phyloP scores from a whole-genome alignment of 805 yeast genomes.

The Ascoidea asiatica region DNA sequence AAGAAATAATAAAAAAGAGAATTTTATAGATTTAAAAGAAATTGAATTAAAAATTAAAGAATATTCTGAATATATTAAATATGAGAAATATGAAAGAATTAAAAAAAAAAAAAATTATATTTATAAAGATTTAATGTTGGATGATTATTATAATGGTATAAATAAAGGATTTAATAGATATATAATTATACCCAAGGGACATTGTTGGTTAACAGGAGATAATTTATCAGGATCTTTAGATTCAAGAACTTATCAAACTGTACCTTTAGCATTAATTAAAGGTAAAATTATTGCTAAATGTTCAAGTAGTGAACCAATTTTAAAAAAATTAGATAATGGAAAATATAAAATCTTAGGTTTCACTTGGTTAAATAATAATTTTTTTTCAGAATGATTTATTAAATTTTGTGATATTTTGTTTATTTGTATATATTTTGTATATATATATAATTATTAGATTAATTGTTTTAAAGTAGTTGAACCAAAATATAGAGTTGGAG shows the following conservation, averaged over 20 bases:
- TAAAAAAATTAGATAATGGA: conserved; percentile 26
- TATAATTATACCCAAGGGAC: conserved; percentile 82
- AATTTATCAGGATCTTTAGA: conserved; percentile 79
- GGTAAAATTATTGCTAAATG: conserved; percentile 77
- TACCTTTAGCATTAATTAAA: conserved; percentile 77
- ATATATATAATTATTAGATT: conserved; percentile 10
- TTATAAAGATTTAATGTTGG: neutral
- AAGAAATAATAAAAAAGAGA: neutral
- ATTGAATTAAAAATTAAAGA: neutral
- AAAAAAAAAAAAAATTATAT: neutral
- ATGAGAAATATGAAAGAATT: neutral
- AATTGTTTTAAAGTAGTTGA: conserved; percentile 46
- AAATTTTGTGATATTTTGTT: conserved; percentile 1
- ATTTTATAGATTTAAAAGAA: neutral
- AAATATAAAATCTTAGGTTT: conserved; percentile 43
- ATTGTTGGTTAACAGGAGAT: conserved; percentile 96
- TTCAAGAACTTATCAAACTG: conserved; percentile 76
- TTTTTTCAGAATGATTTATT: neutral
- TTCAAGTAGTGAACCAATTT: conserved; percentile 34
- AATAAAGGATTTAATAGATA: conserved; percentile 26
- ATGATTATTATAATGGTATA: neutral
- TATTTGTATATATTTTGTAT: neutral
- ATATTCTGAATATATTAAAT: neutral
- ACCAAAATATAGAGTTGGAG: conserved; percentile 47
- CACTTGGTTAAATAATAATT: conserved; percentile 24